A percentile compares a stretch with the other conserved stretches of the same genome.
Evolutionary conservation across 139 green algal genomes (phyloP).

Genomic region (Micromonas pusilla): DNA sequence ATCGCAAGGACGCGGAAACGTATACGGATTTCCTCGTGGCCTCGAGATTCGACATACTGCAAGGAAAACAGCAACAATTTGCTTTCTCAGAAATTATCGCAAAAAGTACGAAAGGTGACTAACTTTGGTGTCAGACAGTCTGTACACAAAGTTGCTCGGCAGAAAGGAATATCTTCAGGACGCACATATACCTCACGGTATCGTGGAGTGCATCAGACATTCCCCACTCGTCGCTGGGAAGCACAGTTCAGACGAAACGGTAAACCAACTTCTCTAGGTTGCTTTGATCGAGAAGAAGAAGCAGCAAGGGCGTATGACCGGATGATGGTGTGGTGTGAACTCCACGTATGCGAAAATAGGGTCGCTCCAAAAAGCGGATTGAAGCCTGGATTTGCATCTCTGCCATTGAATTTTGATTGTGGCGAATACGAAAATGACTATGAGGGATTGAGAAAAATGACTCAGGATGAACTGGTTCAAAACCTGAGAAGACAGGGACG

Average conservation of each 20-base stretch:
- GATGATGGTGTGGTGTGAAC: slow-evolving; percentile 35
- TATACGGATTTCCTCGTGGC: too few relatives aligned
- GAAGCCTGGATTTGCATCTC: not conserved
- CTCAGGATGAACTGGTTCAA: slow-evolving; percentile 31
- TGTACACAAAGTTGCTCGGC: slow-evolving; percentile 9
- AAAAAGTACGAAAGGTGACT: too few relatives aligned
- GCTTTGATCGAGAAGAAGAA: slow-evolving; percentile 32
- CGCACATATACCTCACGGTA: slow-evolving; percentile 15
- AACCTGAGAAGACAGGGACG: slow-evolving; percentile 10
- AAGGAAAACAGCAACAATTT: too few relatives aligned
- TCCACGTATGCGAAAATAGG: slow-evolving; percentile 7
- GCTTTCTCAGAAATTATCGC: too few relatives aligned
- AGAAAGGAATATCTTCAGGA: slow-evolving; percentile 1
- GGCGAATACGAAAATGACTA: slow-evolving; percentile 17
- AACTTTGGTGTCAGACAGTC: not conserved
- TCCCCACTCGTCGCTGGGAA: slow-evolving; percentile 28
- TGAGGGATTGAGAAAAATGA: slow-evolving; percentile 15
- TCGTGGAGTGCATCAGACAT: slow-evolving; percentile 32
- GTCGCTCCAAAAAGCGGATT: not conserved
- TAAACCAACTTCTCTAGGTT: slow-evolving; percentile 31
- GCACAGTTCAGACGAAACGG: slow-evolving; percentile 29
- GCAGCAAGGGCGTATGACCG: slow-evolving; percentile 31
- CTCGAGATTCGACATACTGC: too few relatives aligned
- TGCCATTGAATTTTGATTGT: not conserved
- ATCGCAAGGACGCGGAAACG: too few relatives aligned